Percentiles rank a stretch among this genome's conserved stretches.
Conservation (phyloP, 306 rosid genomes). For the Begonia fuchsioides region DNA sequence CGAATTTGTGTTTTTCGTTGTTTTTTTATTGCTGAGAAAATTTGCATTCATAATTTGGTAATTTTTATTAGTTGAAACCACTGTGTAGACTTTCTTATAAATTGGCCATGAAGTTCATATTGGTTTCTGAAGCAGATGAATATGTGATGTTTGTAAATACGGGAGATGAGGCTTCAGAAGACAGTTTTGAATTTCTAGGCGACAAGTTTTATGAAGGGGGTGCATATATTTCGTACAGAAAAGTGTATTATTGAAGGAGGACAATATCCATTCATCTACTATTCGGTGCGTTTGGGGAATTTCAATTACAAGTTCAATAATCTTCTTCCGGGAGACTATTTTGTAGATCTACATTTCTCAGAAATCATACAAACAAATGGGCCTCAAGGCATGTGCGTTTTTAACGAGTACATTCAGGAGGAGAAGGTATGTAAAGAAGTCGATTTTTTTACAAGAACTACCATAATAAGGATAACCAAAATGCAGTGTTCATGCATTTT, state of each 20-base stretch:
- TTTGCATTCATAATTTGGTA: too few species aligned
- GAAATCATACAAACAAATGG: constrained; percentile 72
- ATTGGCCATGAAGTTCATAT: not conserved
- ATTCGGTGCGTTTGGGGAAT: constrained; percentile 55
- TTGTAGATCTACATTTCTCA: constrained; percentile 63
- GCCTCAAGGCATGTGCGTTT: constrained; percentile 76
- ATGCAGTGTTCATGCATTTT: not conserved
- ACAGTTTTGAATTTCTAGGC: constrained; percentile 28
- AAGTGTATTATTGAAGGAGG: constrained; percentile 56
- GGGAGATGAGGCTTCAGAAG: constrained; percentile 55
- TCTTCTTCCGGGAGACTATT: constrained; percentile 56
- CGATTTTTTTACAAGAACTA: not conserved
- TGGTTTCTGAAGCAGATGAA: constrained; percentile 36
- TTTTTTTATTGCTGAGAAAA: too few species aligned
- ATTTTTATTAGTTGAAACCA: too few species aligned
- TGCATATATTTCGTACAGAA: constrained; percentile 41
- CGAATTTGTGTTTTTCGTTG: too few species aligned
- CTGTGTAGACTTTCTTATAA: too few species aligned
- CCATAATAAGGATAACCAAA: not conserved
- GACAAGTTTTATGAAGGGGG: constrained; percentile 59
- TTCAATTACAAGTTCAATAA: too few species aligned
- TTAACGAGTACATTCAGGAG: constrained; percentile 62
- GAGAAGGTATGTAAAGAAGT: constrained; percentile 38
- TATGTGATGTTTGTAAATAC: constrained; percentile 63
- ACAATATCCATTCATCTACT: constrained; percentile 51